Percentiles rank a stretch among this genome's conserved stretches.
These are phyloP conservation scores for Pichia sp. DNA, from an alignment of 1,139 yeast genomes.

Conservation along the genomic window DNA sequence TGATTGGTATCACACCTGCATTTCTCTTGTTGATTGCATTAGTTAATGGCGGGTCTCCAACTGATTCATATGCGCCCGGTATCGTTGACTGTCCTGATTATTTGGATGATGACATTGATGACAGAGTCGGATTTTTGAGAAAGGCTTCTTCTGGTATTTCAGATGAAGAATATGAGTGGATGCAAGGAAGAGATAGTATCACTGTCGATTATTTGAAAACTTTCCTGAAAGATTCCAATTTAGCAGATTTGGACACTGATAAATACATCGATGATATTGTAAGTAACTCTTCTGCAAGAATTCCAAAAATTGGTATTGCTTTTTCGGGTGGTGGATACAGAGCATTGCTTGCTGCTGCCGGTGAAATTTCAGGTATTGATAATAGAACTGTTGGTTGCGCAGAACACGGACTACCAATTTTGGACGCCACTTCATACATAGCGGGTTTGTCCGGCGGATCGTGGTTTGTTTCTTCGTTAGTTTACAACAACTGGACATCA, in stretches of 20 bases:
- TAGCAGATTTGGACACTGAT: slow-evolving; percentile 37
- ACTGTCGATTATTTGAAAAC: slow-evolving; percentile 46
- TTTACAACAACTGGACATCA: slow-evolving; percentile 74
- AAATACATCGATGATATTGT: slow-evolving; percentile 32
- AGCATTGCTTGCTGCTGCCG: slow-evolving; percentile 89
- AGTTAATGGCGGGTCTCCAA: slow-evolving; percentile 45
- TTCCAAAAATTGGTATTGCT: slow-evolving; percentile 52
- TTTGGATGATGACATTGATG: slow-evolving; percentile 16
- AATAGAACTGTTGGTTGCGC: slow-evolving; percentile 54
- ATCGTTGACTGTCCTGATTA: slow-evolving; percentile 46
- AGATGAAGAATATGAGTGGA: slow-evolving; percentile 32
- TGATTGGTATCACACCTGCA: not conserved
- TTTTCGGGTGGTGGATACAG: slow-evolving; percentile 92
- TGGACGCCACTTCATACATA: slow-evolving; percentile 67
- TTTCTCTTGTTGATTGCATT: slow-evolving; percentile 1
- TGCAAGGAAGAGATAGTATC: slow-evolving; percentile 39
- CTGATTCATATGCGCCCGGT: slow-evolving; percentile 61
- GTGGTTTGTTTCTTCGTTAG: slow-evolving; percentile 78
- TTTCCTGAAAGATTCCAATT: slow-evolving; percentile 49
- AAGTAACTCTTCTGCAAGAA: slow-evolving; percentile 18
- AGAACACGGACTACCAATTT: slow-evolving; percentile 66
- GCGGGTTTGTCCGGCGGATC: slow-evolving; percentile 82
- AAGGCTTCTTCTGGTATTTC: slow-evolving; percentile 29
- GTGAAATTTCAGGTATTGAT: slow-evolving; percentile 74
- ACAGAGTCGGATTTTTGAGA: slow-evolving; percentile 24